These are phyloP conservation scores for Talaromyces stipitatus DNA, from an alignment of 495 filamentous ascomycete species.

Conservation along the genomic window DNA sequence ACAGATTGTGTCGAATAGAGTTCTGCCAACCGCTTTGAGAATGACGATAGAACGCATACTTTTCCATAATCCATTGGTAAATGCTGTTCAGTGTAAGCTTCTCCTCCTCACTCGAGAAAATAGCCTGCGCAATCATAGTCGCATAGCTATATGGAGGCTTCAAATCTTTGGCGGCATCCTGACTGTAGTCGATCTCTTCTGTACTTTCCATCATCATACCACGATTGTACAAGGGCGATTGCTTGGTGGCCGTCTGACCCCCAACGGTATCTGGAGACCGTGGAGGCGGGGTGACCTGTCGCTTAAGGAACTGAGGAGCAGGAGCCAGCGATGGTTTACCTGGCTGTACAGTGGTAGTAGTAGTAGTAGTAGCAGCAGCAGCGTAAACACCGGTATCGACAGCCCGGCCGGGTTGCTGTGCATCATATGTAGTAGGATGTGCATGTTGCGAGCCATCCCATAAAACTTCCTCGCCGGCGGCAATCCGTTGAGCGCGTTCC, in stretches of 20 bases:
- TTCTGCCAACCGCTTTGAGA: conserved; percentile 92
- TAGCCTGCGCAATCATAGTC: conserved; percentile 94
- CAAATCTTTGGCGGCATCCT: conserved; percentile 74
- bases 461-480: conserved; percentile 32
- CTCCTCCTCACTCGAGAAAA: conserved; percentile 74
- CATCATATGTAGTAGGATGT: conserved; percentile 19
- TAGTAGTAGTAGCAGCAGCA: not conserved
- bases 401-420: conserved; percentile 1
- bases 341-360: conserved; percentile 17
- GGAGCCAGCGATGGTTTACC: conserved; percentile 56
- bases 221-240: conserved; percentile 52
- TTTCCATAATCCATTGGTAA: conserved; percentile 80
- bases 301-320: conserved; percentile 59
- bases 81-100: conserved; percentile 84
- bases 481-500: conserved; percentile 40
- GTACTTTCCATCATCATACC: conserved; percentile 67
- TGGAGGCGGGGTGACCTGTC: conserved; percentile 60
- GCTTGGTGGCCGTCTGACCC: conserved; percentile 42
- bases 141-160: conserved; percentile 96
- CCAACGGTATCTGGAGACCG: conserved; percentile 37
- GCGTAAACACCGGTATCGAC: not conserved
- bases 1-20: conserved; percentile 92
- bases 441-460: conserved; percentile 36
- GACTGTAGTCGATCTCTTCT: conserved; percentile 77
- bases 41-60: conserved; percentile 85